phyloP scores from a whole-genome alignment of 1,139 yeast species.

The Blastobotrys proliferans region DNA sequence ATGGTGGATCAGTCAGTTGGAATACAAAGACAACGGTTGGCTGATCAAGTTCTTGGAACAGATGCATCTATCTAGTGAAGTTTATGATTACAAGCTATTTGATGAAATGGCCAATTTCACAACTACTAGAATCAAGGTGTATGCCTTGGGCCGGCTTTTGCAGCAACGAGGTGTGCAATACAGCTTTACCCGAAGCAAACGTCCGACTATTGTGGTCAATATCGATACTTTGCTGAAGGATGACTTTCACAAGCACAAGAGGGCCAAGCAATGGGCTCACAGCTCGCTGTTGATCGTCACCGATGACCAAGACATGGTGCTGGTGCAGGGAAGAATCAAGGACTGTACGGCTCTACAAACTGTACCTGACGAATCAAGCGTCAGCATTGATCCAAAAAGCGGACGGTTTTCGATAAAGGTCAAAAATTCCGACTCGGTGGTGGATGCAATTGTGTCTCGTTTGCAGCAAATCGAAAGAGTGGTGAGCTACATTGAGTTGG shows the following conservation, averaged over 20 bases:
- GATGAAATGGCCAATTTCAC: conserved; percentile 26
- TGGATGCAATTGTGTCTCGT: conserved; percentile 19
- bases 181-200: conserved; percentile 21
- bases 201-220: conserved; percentile 26
- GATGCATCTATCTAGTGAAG: conserved; percentile 20
- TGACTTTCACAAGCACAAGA: background rate
- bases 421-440: conserved; percentile 15
- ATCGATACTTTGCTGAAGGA: conserved; percentile 20
- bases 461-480: conserved; percentile 30
- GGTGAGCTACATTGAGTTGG: conserved; percentile 29
- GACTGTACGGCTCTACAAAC: conserved; percentile 19
- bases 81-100: conserved; percentile 28
- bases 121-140: conserved; percentile 27
- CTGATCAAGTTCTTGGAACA: conserved; percentile 27
- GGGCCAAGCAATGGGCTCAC: conserved; percentile 26
- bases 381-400: conserved; percentile 23
- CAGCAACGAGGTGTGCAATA: conserved; percentile 24
- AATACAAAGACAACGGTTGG: conserved; percentile 31
- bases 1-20: conserved; percentile 33
- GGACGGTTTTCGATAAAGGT: conserved; percentile 24
- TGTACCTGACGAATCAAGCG: conserved; percentile 22
- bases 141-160: conserved; percentile 27
- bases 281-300: conserved; percentile 19
- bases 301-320: conserved; percentile 13
- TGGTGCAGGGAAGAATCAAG: conserved; percentile 28